phyloP scores from a whole-genome alignment of 208 protist species.

The Wallacemonas sp. region DNA sequence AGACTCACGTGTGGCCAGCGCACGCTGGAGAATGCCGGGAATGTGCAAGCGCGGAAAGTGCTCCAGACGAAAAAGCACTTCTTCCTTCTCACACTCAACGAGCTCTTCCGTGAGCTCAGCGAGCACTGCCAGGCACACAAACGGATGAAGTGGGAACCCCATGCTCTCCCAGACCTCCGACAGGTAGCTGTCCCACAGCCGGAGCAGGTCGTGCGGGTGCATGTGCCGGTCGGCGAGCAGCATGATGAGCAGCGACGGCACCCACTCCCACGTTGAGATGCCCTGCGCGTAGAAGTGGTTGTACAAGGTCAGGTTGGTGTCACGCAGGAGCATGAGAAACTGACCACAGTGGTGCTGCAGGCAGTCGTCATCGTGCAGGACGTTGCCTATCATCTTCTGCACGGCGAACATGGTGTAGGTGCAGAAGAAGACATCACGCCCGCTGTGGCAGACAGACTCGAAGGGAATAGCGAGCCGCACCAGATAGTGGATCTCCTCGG shows the following conservation, averaged over 20 bases:
- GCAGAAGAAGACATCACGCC: slow-evolving; percentile 71
- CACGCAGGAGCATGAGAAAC: slow-evolving; percentile 79
- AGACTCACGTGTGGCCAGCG: slow-evolving; percentile 68
- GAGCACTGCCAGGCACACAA: slow-evolving; percentile 75
- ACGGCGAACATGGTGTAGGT: slow-evolving; percentile 43
- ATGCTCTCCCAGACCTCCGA: slow-evolving; percentile 47
- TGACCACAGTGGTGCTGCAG: slow-evolving; percentile 72
- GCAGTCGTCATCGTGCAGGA: slow-evolving; percentile 56
- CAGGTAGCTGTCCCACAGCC: slow-evolving; percentile 81
- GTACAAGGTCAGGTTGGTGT: slow-evolving; percentile 65
- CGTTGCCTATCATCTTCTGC: slow-evolving; percentile 56
- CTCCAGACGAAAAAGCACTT: slow-evolving; percentile 63
- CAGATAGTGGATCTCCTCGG: slow-evolving; percentile 53
- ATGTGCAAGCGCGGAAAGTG: slow-evolving; percentile 78
- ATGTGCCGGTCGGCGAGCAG: slow-evolving; percentile 66
- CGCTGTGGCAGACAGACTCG: slow-evolving; percentile 38
- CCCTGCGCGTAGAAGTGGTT: slow-evolving; percentile 74
- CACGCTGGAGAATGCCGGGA: slow-evolving; percentile 61
- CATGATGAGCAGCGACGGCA: slow-evolving; percentile 61
- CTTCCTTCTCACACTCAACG: slow-evolving; percentile 71
- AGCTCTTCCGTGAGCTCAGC: slow-evolving; percentile 78
- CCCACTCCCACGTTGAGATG: slow-evolving; percentile 67
- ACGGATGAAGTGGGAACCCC: slow-evolving; percentile 71
- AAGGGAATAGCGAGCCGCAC: slow-evolving; percentile 53
- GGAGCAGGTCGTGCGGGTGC: slow-evolving; percentile 69